Evolutionary conservation across 2,329 filamentous ascomycete species (phyloP).

Genomic region (Fusarium sp.): DNA sequence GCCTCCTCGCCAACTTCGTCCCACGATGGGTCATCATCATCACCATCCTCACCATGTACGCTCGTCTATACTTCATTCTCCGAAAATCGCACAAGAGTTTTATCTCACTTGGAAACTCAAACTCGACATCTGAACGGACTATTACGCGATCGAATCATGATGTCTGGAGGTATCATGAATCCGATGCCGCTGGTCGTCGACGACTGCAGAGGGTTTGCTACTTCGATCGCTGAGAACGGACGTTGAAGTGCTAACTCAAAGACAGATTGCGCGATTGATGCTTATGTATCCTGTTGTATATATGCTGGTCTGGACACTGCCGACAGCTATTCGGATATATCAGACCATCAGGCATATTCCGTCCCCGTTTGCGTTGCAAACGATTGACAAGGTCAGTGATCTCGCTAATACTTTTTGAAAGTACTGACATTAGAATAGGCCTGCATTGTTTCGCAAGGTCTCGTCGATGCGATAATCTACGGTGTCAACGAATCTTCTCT

Average conservation of each 20-base stretch:
- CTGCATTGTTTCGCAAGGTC: background rate
- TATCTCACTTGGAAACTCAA: background rate
- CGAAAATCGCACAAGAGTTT: background rate
- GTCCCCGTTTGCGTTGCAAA: background rate
- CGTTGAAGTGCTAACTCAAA: accelerated
- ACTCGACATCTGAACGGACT: background rate
- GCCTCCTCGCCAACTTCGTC: background rate
- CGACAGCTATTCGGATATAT: background rate
- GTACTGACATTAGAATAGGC: background rate
- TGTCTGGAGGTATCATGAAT: background rate
- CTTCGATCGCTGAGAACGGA: accelerated
- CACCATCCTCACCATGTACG: background rate
- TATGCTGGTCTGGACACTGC: background rate
- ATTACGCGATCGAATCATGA: background rate
- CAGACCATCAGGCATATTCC: background rate
- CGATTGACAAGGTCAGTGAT: background rate
- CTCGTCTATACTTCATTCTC: background rate
- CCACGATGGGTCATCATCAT: background rate
- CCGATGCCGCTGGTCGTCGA: background rate
- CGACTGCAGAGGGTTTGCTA: background rate
- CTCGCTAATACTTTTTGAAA: accelerated
- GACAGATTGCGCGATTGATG: background rate
- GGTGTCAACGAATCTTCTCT: background rate
- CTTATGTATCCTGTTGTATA: background rate
- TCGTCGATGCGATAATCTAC: background rate